Evolutionary conservation across 768 basidiomycete species (phyloP).

Genomic region (Inosperma sp.): DNA sequence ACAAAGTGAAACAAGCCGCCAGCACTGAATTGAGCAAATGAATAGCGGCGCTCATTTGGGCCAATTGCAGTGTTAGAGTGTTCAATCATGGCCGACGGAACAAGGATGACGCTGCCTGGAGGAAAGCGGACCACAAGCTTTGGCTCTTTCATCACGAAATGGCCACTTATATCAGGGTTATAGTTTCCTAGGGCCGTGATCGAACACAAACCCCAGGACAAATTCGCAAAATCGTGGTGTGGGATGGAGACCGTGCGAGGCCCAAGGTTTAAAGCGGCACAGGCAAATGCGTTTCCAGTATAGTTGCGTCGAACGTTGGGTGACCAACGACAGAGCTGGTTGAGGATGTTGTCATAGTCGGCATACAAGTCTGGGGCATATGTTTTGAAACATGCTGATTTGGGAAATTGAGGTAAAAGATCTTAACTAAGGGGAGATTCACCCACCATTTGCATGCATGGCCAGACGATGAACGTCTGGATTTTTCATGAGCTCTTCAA

Average conservation of each 20-base stretch:
- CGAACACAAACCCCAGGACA: not conserved
- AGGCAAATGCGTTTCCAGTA: not conserved
- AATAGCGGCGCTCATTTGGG: not conserved
- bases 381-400: too few species aligned
- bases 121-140: not conserved
- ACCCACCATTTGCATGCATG: too few species aligned
- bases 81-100: not conserved
- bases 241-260: not conserved
- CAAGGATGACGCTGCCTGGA: not conserved
- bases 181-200: not conserved
- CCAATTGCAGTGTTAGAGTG: conserved; percentile 1
- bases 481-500: too few species aligned
- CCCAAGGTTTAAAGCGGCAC: not conserved
- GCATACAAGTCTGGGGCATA: too few species aligned
- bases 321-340: too few species aligned
- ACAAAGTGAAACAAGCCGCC: conserved; percentile 5
- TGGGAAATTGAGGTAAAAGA: too few species aligned
- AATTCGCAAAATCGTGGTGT: not conserved
- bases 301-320: not conserved
- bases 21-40: conserved; percentile 3
- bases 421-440: too few species aligned
- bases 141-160: not conserved
- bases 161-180: not conserved
- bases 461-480: too few species aligned
- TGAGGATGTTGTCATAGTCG: too few species aligned